Conservation (phyloP, 148 eudicot genomes). For the Nepenthes mirabilis region DNA sequence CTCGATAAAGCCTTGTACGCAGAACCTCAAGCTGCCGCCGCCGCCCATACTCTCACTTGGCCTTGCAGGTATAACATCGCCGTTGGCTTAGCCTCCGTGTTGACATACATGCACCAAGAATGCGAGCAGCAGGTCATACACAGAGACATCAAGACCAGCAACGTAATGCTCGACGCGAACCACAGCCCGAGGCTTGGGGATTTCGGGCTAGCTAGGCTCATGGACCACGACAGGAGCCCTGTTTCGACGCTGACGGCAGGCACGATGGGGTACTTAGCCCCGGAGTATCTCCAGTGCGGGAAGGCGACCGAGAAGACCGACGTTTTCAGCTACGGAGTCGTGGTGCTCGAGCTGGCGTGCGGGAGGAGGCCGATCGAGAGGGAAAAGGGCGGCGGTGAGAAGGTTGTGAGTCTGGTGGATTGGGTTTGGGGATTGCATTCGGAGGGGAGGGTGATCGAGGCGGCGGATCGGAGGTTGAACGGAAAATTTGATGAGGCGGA, state of each 20-base stretch:
- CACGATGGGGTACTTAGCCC: constrained; percentile 84
- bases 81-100: constrained; percentile 66
- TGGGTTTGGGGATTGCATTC: constrained; percentile 70
- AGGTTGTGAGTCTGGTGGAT: constrained; percentile 63
- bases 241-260: constrained; percentile 76
- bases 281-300: constrained; percentile 78
- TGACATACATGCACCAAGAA: constrained; percentile 70
- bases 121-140: constrained; percentile 82
- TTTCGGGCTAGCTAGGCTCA: constrained; percentile 79
- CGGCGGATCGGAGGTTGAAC: constrained; percentile 38
- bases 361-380: constrained; percentile 73
- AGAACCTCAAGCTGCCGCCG: constrained; percentile 12
- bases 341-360: constrained; percentile 65
- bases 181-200: constrained; percentile 62
- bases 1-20: constrained; percentile 52
- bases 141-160: constrained; percentile 65
- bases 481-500: constrained; percentile 38
- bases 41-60: constrained; percentile 38
- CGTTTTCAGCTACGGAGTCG: constrained; percentile 75
- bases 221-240: constrained; percentile 73
- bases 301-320: constrained; percentile 77
- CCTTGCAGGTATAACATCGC: constrained; percentile 48
- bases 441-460: constrained; percentile 42
- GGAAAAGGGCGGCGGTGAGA: constrained; percentile 26
- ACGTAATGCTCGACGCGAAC: constrained; percentile 55